These are phyloP conservation scores for Porphyrellus sp. DNA, from an alignment of 1,284 basidiomycete genomes.

Conservation along the genomic window DNA sequence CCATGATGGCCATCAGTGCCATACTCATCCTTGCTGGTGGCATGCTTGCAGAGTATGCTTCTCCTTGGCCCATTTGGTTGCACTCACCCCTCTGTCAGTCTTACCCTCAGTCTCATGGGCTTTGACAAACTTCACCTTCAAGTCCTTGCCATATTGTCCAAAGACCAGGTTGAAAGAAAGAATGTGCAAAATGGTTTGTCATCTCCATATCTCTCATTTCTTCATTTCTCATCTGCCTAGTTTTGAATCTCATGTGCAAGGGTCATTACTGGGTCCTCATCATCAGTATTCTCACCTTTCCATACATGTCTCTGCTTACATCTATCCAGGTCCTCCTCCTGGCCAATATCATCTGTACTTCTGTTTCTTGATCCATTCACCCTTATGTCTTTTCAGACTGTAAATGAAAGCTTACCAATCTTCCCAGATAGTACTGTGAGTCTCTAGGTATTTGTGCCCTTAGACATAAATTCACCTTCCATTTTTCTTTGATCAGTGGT, in stretches of 20 bases:
- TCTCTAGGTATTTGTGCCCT: background rate
- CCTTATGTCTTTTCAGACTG: constrained; percentile 50
- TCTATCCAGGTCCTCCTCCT: constrained; percentile 68
- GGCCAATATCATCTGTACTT: constrained; percentile 74
- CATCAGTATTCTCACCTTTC: constrained; percentile 43
- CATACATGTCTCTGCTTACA: constrained; percentile 1
- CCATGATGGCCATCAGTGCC: constrained; percentile 63
- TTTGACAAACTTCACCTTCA: constrained; percentile 90
- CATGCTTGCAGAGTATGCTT: constrained; percentile 74
- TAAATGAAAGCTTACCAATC: constrained; percentile 92
- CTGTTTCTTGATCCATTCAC: background rate
- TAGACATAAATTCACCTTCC: background rate
- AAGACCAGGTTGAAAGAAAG: constrained; percentile 59
- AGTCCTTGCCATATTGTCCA: constrained; percentile 80
- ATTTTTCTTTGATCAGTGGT: constrained; percentile 62
- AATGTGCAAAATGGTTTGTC: constrained; percentile 70
- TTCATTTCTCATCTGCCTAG: constrained; percentile 37
- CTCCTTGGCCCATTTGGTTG: rapidly evolving
- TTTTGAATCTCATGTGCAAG: constrained; percentile 71
- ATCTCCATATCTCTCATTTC: background rate
- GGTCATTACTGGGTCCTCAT: constrained; percentile 96
- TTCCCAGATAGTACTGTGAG: constrained; percentile 86
- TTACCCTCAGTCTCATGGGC: constrained; percentile 93
- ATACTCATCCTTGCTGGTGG: constrained; percentile 75
- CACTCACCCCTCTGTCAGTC: constrained; percentile 29